Percentiles rank a stretch among this genome's conserved stretches.
These are phyloP conservation scores for Coemansia erecta DNA, from an alignment of 192 early-diverging fungal species.

Conservation along the genomic window DNA sequence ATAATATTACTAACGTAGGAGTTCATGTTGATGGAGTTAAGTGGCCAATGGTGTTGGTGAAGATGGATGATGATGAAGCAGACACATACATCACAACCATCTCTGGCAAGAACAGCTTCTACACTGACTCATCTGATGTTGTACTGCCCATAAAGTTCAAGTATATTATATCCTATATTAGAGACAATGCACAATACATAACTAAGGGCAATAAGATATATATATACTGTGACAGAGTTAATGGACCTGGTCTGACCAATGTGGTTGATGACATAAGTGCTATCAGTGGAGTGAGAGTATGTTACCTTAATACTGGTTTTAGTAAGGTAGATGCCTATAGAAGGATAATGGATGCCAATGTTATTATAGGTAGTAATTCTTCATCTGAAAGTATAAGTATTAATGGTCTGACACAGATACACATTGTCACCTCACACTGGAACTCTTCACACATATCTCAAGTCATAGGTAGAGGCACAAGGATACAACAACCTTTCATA, in stretches of 20 bases:
- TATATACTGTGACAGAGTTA: constrained; percentile 15
- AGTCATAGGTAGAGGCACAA: constrained; percentile 24
- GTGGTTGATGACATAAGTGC: constrained; percentile 6
- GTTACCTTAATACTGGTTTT: constrained; percentile 3
- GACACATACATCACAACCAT: no score
- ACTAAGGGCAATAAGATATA: constrained; percentile 5
- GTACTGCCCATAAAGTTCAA: constrained; percentile 10
- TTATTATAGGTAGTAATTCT: constrained; percentile 7
- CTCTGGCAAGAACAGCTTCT: no score
- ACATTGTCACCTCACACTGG: constrained; percentile 22
- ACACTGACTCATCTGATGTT: no score
- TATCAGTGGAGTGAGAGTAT: neutral
- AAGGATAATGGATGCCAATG: neutral
- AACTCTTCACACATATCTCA: constrained; percentile 16
- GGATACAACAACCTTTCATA: constrained; percentile 1
- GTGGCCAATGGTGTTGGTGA: no score
- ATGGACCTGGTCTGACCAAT: constrained; percentile 1
- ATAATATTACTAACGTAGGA: constrained; percentile 13
- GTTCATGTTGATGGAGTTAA: no score
- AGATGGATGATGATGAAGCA: no score
- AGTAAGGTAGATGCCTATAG: constrained; percentile 2
- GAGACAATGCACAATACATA: neutral
- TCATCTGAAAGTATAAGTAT: constrained; percentile 22
- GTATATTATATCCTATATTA: neutral
- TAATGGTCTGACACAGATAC: constrained; percentile 6